Base-by-base conservation (phyloP, 75 land plant species). In the Sequoia sempervirens region DNA sequence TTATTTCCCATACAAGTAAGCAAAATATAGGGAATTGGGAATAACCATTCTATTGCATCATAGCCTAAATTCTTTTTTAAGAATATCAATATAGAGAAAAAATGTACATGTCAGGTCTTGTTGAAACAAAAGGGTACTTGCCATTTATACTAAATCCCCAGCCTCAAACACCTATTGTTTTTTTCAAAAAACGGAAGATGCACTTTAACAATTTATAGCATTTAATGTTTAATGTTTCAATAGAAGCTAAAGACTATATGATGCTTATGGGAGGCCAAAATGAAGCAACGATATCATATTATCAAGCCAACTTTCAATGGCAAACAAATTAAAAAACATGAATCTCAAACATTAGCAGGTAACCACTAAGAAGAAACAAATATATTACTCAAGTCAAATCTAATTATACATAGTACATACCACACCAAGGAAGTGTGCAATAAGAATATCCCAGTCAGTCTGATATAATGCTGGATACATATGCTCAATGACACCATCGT, bases 341-440 rank as follows among this genome's bases (percentile, higher is more conserved):
- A 0, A 78, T n/a, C 30, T 78, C 7, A n/a, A 43, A n/a, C 20
- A 43, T 32, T 45, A 78, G 14, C 28, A 78, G 23, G 30, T 41
- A 76, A 78, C 47, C 46, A 45, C 50, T 11, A 78, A 78, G 80
- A 45, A 10, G 28, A 78, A 78, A 72, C 79, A 30, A 81, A 66
- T 66, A 82, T 56, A 82, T 38, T 26, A 10, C 64, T 82, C 81
- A n/a, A 82, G n/a, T 17, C 5, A 82, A 37, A 37, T 66, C 80
- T 36, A 32, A 41, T 72, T 66, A 82, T 74, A 66, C 91, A n/a
- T n/a, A n/a, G n/a, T n/a, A n/a, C n/a, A 83, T 96, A 96, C 99
- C 96, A 98, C 98, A 78, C 99, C 99, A 89, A 98, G 95, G 87
- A 98, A 98, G 86, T 98, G 99, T 76, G 94, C 99, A 83, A 98